Conservation (phyloP, 179 eudicot genomes). For the Gypsophila paniculata region DNA sequence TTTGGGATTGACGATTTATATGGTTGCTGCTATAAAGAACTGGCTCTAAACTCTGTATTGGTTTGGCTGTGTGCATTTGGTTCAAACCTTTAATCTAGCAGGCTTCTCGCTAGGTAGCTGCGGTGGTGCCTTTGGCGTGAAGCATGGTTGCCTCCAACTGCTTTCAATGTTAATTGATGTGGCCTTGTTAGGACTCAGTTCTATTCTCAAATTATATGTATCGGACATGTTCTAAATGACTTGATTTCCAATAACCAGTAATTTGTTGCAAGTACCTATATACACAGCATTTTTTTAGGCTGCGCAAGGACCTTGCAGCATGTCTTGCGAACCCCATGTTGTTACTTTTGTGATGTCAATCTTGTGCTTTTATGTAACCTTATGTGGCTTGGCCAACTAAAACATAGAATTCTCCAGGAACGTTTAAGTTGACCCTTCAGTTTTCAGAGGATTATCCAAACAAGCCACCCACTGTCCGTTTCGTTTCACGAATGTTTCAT, state of each 20-base stretch:
- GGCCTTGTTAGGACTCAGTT: background rate
- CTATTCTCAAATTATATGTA: background rate
- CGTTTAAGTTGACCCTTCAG: conserved; percentile 71
- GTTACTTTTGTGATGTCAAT: background rate
- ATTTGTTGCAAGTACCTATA: background rate
- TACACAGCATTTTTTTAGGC: too few species aligned
- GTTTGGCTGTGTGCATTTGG: too few species aligned
- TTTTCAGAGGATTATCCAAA: conserved; percentile 70
- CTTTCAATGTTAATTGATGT: background rate
- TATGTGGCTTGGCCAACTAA: conserved; percentile 10
- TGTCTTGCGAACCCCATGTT: background rate
- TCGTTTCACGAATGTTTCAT: conserved; percentile 76
- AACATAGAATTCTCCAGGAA: conserved; percentile 37
- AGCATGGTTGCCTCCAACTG: too few species aligned
- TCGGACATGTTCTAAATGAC: background rate
- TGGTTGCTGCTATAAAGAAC: background rate
- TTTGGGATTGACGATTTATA: too few species aligned
- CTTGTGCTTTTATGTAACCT: background rate
- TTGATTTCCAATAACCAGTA: background rate
- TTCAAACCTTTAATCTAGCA: too few species aligned
- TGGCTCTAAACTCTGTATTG: too few species aligned
- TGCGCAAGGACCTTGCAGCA: too few species aligned
- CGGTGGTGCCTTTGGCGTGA: background rate
- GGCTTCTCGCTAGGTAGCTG: background rate
- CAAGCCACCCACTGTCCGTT: conserved; percentile 70